Evolutionary conservation across 495 filamentous ascomycete species (phyloP).

Genomic region (Neurospora sp.): DNA sequence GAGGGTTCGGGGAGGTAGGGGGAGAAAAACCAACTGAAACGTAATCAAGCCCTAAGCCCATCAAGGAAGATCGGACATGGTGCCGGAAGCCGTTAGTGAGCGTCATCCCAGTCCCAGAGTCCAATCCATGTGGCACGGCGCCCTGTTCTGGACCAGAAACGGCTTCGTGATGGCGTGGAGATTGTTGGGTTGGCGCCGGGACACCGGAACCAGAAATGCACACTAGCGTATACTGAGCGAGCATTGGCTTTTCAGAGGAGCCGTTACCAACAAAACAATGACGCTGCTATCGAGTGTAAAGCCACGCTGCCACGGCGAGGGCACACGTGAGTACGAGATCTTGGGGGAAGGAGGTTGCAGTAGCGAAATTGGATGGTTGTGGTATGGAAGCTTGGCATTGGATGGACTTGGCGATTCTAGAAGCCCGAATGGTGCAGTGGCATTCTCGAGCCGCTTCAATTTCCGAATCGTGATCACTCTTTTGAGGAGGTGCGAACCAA

Average conservation of each 20-base stretch:
- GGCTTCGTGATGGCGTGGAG: background rate
- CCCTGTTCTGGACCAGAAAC: background rate
- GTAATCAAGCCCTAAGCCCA: background rate
- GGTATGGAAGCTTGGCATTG: background rate
- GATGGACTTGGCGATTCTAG: background rate
- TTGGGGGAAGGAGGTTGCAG: background rate
- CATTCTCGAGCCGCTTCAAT: background rate
- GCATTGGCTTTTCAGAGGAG: background rate
- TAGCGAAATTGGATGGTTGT: background rate
- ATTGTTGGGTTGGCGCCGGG: background rate
- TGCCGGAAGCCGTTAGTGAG: background rate
- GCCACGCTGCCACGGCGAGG: background rate
- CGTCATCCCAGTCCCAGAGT: background rate
- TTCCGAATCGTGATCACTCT: background rate
- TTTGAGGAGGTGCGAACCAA: background rate
- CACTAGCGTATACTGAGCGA: background rate
- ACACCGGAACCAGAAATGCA: background rate
- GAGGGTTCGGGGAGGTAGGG: background rate
- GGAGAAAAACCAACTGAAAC: background rate
- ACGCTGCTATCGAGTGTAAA: background rate
- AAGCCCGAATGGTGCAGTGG: background rate
- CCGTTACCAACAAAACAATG: background rate
- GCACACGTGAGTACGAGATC: background rate
- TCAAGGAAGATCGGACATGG: background rate
- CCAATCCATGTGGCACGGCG: background rate